Conservation (phyloP, 2,329 filamentous ascomycete genomes). For the Aspergillus flavus region DNA sequence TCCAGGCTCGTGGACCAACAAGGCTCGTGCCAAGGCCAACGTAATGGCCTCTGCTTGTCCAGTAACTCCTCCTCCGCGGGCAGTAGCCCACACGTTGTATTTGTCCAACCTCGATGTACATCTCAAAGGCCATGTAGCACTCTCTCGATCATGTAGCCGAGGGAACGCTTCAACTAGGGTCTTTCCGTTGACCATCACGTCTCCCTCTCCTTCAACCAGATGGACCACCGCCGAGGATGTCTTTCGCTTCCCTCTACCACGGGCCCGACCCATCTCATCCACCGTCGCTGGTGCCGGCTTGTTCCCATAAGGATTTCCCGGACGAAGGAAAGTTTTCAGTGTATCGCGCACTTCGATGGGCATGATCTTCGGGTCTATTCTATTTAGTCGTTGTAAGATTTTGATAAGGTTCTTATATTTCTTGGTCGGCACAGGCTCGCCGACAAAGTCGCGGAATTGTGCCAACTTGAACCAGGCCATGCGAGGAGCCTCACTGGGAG, state of each 20-base stretch:
- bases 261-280: conserved; percentile 75
- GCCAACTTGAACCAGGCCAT: conserved; percentile 79
- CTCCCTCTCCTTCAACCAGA: conserved; percentile 89
- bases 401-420: conserved; percentile 78
- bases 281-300: conserved; percentile 63
- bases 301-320: conserved; percentile 71
- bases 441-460: conserved; percentile 72
- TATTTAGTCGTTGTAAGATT: conserved; percentile 77
- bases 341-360: conserved; percentile 68
- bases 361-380: conserved; percentile 77
- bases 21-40: conserved; percentile 81
- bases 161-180: conserved; percentile 80
- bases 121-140: conserved; percentile 87
- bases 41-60: conserved; percentile 95
- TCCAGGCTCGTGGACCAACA: conserved; percentile 88
- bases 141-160: conserved; percentile 90
- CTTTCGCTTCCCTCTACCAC: conserved; percentile 85
- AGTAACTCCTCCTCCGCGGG: conserved; percentile 84
- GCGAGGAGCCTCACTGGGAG: conserved; percentile 66
- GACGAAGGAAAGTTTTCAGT: conserved; percentile 71
- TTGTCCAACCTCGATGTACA: conserved; percentile 83
- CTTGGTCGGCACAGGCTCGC: conserved; percentile 72
- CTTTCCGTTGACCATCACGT: conserved; percentile 88
- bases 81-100: conserved; percentile 92
- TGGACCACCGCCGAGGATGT: conserved; percentile 80